These are phyloP conservation scores for Pestalotiopsis sp. DNA, from an alignment of 2,329 filamentous ascomycete species.

Conservation along the genomic window DNA sequence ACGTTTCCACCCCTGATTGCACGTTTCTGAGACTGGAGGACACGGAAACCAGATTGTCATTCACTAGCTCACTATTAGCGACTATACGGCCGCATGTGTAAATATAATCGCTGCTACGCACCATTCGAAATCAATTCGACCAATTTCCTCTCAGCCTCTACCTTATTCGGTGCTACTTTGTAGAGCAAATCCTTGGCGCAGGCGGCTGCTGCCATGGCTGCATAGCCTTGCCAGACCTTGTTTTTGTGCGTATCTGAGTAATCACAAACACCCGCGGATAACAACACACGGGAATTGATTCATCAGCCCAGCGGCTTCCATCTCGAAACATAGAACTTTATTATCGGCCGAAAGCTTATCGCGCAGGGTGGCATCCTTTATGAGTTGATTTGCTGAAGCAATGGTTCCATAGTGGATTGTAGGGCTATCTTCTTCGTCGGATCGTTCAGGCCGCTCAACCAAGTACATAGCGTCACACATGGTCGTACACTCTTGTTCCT, in stretches of 20 bases:
- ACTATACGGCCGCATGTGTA: no score
- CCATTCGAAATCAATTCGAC: no score
- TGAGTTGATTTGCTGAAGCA: constrained; percentile 31
- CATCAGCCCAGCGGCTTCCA: constrained; percentile 12
- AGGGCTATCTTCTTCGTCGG: no score
- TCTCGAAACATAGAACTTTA: constrained; percentile 20
- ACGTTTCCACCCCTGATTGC: no score
- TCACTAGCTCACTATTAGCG: no score
- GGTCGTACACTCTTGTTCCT: neutral
- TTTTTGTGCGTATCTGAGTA: constrained; percentile 31
- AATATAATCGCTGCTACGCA: no score
- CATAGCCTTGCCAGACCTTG: constrained; percentile 23
- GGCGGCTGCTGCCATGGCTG: constrained; percentile 25
- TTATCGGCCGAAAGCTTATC: constrained; percentile 21
- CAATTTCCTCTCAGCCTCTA: no score
- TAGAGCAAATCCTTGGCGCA: constrained; percentile 21
- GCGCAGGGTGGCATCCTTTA: constrained; percentile 27
- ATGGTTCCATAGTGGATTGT: constrained; percentile 36
- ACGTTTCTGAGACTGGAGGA: no score
- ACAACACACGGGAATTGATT: constrained; percentile 9
- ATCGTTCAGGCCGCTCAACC: no score
- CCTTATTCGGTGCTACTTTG: constrained; percentile 9
- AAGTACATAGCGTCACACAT: neutral
- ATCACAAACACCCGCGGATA: constrained; percentile 27
- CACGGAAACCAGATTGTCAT: no score